A percentile compares a stretch with the other conserved stretches of the same genome.
Conservation (phyloP, 768 basidiomycete species). For the Rhizopogon salebrosus region DNA sequence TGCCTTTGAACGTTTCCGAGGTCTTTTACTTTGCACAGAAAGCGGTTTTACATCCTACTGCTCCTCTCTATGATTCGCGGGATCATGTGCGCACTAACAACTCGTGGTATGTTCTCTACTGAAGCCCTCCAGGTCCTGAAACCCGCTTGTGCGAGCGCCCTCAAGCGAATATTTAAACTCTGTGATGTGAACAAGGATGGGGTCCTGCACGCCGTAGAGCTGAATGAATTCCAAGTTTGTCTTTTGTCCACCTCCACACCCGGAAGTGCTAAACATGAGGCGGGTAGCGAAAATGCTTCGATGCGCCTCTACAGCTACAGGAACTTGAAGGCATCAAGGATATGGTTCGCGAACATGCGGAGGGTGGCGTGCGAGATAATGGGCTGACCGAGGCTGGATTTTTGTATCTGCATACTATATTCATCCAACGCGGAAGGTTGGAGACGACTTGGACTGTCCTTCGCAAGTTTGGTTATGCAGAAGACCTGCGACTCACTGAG, state of each 20-base stretch:
- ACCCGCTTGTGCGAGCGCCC: conserved; percentile 82
- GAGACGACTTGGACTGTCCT: conserved; percentile 99
- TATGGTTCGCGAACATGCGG: conserved; percentile 78
- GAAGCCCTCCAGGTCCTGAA: conserved; percentile 68
- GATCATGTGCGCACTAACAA: conserved; percentile 67
- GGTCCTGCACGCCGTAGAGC: conserved; percentile 79
- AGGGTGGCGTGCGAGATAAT: conserved; percentile 66
- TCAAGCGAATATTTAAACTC: conserved; percentile 92
- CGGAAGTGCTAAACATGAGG: conserved; percentile 3
- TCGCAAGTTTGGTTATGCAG: conserved; percentile 92
- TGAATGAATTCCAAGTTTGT: conserved; percentile 92
- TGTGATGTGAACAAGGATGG: conserved; percentile 96
- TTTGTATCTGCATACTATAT: conserved; percentile 90
- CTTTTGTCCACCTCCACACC: not conserved
- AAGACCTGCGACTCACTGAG: conserved; percentile 87
- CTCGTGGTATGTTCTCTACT: conserved; percentile 8
- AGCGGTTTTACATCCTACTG: conserved; percentile 94
- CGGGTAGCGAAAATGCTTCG: conserved; percentile 86
- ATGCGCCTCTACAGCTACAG: conserved; percentile 83
- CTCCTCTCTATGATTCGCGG: conserved; percentile 92
- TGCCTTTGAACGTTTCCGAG: conserved; percentile 89
- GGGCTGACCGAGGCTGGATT: conserved; percentile 93
- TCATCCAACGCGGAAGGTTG: conserved; percentile 91
- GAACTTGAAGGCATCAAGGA: conserved; percentile 96
- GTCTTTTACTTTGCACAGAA: conserved; percentile 99